Conservation (phyloP, 352 stramenopile genomes). For the Lagenidium sp. region DNA sequence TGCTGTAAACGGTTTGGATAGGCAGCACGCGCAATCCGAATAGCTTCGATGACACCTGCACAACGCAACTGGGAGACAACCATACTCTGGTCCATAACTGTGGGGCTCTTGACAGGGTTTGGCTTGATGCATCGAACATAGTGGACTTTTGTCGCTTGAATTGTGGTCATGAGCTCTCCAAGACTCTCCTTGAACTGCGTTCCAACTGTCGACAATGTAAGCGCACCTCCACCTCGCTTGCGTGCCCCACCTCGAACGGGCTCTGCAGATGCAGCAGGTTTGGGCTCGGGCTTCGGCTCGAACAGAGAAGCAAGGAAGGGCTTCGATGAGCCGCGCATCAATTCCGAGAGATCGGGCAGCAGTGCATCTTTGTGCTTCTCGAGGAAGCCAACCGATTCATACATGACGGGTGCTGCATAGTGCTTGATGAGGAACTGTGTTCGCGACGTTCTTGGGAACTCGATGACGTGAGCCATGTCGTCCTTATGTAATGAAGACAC, state of each 20-base stretch:
- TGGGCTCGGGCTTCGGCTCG: slow-evolving; percentile 45
- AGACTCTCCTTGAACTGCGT: slow-evolving; percentile 94
- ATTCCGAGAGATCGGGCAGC: slow-evolving; percentile 89
- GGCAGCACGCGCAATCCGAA: slow-evolving; percentile 96
- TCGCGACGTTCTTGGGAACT: slow-evolving; percentile 75
- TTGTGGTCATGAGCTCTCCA: slow-evolving; percentile 90
- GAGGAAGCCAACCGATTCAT: slow-evolving; percentile 90
- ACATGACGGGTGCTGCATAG: slow-evolving; percentile 92
- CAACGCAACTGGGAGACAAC: slow-evolving; percentile 96
- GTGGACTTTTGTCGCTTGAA: slow-evolving; percentile 94
- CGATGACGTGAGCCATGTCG: slow-evolving; percentile 74
- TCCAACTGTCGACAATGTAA: slow-evolving; percentile 66
- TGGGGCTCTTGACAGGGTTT: slow-evolving; percentile 94
- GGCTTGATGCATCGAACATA: slow-evolving; percentile 99
- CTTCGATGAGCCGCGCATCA: slow-evolving; percentile 73
- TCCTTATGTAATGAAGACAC: slow-evolving; percentile 78
- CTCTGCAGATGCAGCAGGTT: slow-evolving; percentile 21
- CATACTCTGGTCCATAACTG: slow-evolving; percentile 87
- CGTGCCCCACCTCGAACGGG: slow-evolving; percentile 20
- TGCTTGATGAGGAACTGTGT: slow-evolving; percentile 93
- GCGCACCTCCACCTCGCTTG: slow-evolving; percentile 44
- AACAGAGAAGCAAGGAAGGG: slow-evolving; percentile 69
- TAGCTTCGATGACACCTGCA: slow-evolving; percentile 98
- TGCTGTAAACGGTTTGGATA: slow-evolving; percentile 97
- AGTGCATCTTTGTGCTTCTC: slow-evolving; percentile 96